Evolutionary conservation across 1,284 basidiomycete species (phyloP).

Genomic region (Hemileia vastatrix): DNA sequence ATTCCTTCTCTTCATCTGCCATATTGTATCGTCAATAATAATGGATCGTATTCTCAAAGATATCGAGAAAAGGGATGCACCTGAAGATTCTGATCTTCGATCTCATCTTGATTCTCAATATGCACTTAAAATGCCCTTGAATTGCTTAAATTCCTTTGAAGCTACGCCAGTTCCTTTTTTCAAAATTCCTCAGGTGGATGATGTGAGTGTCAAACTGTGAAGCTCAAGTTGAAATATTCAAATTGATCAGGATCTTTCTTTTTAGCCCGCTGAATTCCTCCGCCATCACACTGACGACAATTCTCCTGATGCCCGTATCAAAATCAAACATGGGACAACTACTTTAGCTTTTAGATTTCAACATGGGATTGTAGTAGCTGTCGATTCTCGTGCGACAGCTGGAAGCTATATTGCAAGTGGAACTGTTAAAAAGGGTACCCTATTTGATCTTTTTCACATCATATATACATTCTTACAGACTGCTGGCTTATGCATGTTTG

Average conservation of each 20-base stretch:
- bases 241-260: background rate
- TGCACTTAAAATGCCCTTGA: background rate
- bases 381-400: constrained; percentile 93
- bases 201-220: constrained; percentile 20
- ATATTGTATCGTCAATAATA: too few relatives aligned
- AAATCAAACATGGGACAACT: constrained; percentile 97
- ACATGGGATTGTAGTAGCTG: constrained; percentile 94
- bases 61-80: too few relatives aligned
- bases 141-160: background rate
- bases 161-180: constrained; percentile 9
- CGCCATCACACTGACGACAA: constrained; percentile 84
- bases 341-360: constrained; percentile 94
- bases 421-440: constrained; percentile 25
- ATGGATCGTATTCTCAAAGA: too few relatives aligned
- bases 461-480: background rate
- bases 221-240: background rate
- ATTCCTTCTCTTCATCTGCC: too few relatives aligned
- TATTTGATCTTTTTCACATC: background rate
- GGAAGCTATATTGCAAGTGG: constrained; percentile 82
- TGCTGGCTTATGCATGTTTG: constrained; percentile 22
- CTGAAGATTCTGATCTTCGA: too few relatives aligned
- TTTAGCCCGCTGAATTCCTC: constrained; percentile 76
- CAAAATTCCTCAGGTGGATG: constrained; percentile 15
- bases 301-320: constrained; percentile 59
- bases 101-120: background rate